These are phyloP conservation scores for Penicillium malachiteum DNA, from an alignment of 495 filamentous ascomycete species.

Conservation along the genomic window DNA sequence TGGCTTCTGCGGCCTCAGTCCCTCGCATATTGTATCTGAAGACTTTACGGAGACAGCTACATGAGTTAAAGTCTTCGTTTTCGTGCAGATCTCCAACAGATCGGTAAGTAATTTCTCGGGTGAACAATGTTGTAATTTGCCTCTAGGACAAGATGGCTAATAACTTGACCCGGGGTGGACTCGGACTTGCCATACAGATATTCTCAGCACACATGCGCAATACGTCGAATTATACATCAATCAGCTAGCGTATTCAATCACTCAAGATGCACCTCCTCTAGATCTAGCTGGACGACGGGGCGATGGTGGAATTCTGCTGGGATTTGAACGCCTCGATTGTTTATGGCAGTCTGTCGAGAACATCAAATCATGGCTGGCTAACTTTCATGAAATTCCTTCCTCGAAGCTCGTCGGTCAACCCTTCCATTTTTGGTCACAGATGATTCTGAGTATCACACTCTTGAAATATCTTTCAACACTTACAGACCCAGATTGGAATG, in stretches of 20 bases:
- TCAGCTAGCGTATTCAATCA: conserved; percentile 27
- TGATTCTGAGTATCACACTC: conserved; percentile 32
- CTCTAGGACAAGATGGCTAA: background rate
- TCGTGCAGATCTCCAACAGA: conserved; percentile 9
- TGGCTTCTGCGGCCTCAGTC: conserved; percentile 8
- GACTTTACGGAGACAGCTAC: conserved; percentile 21
- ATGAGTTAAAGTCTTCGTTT: conserved; percentile 21
- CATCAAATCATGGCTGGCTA: conserved; percentile 35
- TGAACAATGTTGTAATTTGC: background rate
- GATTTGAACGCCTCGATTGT: conserved; percentile 35
- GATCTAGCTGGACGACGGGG: conserved; percentile 7
- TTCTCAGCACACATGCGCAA: conserved; percentile 29
- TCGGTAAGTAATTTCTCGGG: conserved; percentile 17
- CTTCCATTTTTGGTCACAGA: conserved; percentile 38
- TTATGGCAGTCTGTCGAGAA: conserved; percentile 35
- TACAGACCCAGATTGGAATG: conserved; percentile 41
- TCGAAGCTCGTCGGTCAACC: conserved; percentile 24
- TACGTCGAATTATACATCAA: conserved; percentile 42
- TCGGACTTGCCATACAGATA: conserved; percentile 11
- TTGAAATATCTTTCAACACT: conserved; percentile 41
- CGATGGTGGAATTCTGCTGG: conserved; percentile 10
- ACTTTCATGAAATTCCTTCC: conserved; percentile 29
- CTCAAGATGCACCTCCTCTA: conserved; percentile 12
- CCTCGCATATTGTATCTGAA: conserved; percentile 28
- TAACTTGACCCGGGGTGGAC: no score